Evolutionary conservation across 2,329 filamentous ascomycete species (phyloP), one percentile per base, ranked within the genome.

Genomic region (Xylaria sp.): DNA sequence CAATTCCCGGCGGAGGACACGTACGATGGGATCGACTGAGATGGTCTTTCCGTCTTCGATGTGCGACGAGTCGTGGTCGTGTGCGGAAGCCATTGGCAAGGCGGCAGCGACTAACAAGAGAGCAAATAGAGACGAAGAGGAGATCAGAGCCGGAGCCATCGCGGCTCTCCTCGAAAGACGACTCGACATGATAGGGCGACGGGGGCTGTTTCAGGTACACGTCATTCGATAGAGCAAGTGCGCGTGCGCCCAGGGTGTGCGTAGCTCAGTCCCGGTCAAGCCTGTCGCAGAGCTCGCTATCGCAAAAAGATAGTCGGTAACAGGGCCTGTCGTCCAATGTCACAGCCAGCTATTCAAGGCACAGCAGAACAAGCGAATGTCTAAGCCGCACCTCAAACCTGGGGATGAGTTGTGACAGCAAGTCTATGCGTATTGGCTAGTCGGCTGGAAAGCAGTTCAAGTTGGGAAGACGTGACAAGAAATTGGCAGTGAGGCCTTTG

Each of bases 11-110:
- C 57, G 28, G 46, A 71, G 61, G 64, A 43, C 49, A 81, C 89
- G 68, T 84, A 93, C 91, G 75, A 95, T 86, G 1, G 93, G 92
- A 41, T 95, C 92, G 55, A 81, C 77, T n/a, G 92, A 93, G 75
- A 93, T 83, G 36, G 87, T 85, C 73, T 90, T 82, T 75, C 92
- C 93, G 73, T 92, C 90, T 18, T 89, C 87, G 71, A 96, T 90
- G 55, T 87, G 82, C 62, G 81, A 82, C 59, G 81, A 81, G 72
- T 83, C 81, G 77, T 87, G 85, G 51, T 87, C 85, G 79, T 89
- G 87, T 68, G 66, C 78, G 69, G 66, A 67, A 60, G 75, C 75
- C 72, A 76, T 75, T 18, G 77, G 76, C 54, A 78, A 61, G 41
- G 67, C 67, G 63, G 75, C 71, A 25, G 73, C 55, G 52, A 62